Conservation (phyloP, 345 rosid species). For the Syzygium aqueum region DNA sequence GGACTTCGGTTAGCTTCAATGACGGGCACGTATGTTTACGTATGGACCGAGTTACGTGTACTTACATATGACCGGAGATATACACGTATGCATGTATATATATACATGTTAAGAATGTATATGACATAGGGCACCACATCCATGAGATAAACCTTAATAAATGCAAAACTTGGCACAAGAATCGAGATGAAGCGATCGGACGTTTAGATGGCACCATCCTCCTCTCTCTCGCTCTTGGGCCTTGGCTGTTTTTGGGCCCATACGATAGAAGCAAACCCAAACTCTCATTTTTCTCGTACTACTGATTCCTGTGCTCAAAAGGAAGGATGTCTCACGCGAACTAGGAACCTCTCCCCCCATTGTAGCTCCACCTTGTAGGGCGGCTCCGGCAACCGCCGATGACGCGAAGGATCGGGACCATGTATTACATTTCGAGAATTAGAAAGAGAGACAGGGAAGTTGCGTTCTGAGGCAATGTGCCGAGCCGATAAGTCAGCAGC, state of each 20-base stretch:
- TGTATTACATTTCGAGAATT: not conserved
- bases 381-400: not conserved
- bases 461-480: not conserved
- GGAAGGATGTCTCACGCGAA: not conserved
- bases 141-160: not conserved
- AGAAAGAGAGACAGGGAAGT: not conserved
- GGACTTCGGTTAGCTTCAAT: too few relatives aligned
- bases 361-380: not conserved
- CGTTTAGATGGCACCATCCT: too few relatives aligned
- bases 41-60: too few relatives aligned
- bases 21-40: too few relatives aligned
- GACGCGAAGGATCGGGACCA: not conserved
- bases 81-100: too few relatives aligned
- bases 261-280: not conserved
- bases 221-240: not conserved
- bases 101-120: not conserved
- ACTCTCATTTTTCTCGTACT: not conserved
- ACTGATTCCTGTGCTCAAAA: not conserved
- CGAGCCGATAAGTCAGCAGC: not conserved
- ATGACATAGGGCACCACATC: not conserved
- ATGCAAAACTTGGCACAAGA: not conserved
- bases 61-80: too few relatives aligned
- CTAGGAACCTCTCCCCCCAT: not conserved
- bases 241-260: not conserved
- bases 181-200: not conserved